Percentiles rank a stretch among this genome's conserved stretches.
Conservation (phyloP, 116 monocot genomes). For the Zostera marina region DNA sequence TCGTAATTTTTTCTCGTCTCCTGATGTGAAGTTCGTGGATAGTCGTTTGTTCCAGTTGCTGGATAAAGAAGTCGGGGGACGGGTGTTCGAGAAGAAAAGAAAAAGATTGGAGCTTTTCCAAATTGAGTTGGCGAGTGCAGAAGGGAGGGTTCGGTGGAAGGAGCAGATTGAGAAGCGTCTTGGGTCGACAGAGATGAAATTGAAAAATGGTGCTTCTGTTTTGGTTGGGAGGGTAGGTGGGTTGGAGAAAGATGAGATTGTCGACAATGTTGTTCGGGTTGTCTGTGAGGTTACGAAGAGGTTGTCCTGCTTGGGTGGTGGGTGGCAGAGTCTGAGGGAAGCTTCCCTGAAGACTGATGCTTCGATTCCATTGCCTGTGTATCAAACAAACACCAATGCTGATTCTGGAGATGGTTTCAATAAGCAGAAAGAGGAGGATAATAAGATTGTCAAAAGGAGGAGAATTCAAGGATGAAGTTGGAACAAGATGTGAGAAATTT, state of each 20-base stretch:
- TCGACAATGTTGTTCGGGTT: neutral
- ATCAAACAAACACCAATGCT: neutral
- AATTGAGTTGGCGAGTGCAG: neutral
- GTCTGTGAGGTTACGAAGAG: neutral
- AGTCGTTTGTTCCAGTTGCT: neutral
- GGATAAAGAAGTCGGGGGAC: neutral
- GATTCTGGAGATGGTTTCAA: neutral
- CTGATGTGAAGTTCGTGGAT: neutral
- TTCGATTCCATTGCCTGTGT: neutral
- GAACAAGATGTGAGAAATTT: too few species aligned
- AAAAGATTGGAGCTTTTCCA: slow-evolving; percentile 1
- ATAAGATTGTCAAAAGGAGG: neutral
- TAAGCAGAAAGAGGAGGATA: neutral
- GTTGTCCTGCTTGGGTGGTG: neutral
- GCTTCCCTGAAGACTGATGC: neutral
- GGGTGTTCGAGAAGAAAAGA: slow-evolving; percentile 1
- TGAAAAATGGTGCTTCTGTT: neutral
- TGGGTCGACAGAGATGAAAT: neutral
- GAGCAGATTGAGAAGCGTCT: slow-evolving; percentile 3
- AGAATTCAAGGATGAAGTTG: too few species aligned
- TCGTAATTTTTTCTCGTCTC: neutral
- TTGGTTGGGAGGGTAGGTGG: neutral
- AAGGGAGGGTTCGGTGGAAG: neutral
- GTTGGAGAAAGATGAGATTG: neutral
- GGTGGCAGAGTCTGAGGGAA: neutral